Evolutionary conservation across 371 early-diverging fungal genomes (phyloP).

Genomic region (Paramicrosporidium saccamoebae): DNA sequence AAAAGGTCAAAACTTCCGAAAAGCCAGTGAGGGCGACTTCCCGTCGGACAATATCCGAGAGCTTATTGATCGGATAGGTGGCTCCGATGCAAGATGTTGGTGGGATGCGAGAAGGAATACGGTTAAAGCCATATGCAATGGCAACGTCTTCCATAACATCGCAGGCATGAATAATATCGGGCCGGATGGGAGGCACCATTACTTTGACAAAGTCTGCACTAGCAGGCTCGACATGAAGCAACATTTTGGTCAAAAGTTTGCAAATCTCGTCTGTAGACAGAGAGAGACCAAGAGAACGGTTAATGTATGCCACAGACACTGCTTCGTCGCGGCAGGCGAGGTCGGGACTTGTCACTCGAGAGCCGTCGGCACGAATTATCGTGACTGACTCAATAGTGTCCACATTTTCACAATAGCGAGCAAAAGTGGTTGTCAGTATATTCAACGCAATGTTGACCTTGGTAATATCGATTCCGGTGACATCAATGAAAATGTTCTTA

Average conservation of each 20-base stretch:
- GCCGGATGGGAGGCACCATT: conserved; percentile 61
- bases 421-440: conserved; percentile 73
- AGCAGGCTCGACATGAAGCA: conserved; percentile 20
- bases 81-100: conserved; percentile 49
- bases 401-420: conserved; percentile 53
- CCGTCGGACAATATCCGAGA: conserved; percentile 51
- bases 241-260: conserved; percentile 45
- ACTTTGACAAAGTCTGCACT: conserved; percentile 30
- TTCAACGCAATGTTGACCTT: conserved; percentile 77
- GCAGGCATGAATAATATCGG: conserved; percentile 86
- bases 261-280: conserved; percentile 37
- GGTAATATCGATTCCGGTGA: conserved; percentile 86
- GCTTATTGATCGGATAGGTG: conserved; percentile 73
- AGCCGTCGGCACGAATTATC: conserved; percentile 51
- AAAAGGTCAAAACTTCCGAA: conserved; percentile 82
- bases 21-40: conserved; percentile 80
- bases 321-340: conserved; percentile 22
- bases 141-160: conserved; percentile 98
- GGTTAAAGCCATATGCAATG: conserved; percentile 96
- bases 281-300: conserved; percentile 35
- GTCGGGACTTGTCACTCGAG: conserved; percentile 25
- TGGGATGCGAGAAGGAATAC: conserved; percentile 46
- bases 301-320: conserved; percentile 51
- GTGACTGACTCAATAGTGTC: conserved; percentile 77
- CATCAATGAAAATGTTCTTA: conserved; percentile 93